These are phyloP conservation scores for Vigna nakashimae DNA, from an alignment of 306 rosid genomes.

Conservation along the genomic window DNA sequence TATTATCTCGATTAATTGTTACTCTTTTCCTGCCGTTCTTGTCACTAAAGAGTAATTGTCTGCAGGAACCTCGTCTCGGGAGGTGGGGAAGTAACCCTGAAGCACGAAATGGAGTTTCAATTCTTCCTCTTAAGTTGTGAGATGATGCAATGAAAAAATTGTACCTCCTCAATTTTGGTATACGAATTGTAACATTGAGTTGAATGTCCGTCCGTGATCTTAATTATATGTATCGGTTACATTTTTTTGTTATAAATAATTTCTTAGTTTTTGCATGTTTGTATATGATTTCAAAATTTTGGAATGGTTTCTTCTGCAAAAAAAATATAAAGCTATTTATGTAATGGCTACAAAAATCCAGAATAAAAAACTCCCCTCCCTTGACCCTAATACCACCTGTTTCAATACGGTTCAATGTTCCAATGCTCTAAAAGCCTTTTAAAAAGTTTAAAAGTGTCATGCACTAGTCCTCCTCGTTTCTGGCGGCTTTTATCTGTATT, in stretches of 20 bases:
- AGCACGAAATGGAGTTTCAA: constrained; percentile 78
- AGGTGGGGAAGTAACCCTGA: constrained; percentile 72
- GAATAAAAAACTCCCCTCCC: neutral
- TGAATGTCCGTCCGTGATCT: constrained; percentile 33
- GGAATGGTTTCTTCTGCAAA: neutral
- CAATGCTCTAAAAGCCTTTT: neutral
- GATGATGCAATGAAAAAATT: constrained; percentile 41
- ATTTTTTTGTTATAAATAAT: constrained; percentile 5
- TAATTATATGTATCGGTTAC: constrained; percentile 32
- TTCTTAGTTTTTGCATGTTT: neutral
- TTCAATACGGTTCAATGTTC: neutral
- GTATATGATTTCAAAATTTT: neutral
- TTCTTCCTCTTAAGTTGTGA: constrained; percentile 72
- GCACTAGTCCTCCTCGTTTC: neutral
- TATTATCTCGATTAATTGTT: neutral
- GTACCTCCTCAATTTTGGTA: constrained; percentile 66
- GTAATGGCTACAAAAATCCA: neutral
- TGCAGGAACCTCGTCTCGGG: constrained; percentile 95
- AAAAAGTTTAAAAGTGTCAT: no score
- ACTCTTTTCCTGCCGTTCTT: neutral
- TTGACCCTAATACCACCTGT: neutral
- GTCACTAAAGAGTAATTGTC: constrained; percentile 23
- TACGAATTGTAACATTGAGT: constrained; percentile 45
- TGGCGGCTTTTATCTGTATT: no score
- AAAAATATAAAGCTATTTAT: neutral